These are phyloP conservation scores for Phytophthora macrochlamydospora DNA, from an alignment of 352 stramenopile genomes.

Conservation along the genomic window DNA sequence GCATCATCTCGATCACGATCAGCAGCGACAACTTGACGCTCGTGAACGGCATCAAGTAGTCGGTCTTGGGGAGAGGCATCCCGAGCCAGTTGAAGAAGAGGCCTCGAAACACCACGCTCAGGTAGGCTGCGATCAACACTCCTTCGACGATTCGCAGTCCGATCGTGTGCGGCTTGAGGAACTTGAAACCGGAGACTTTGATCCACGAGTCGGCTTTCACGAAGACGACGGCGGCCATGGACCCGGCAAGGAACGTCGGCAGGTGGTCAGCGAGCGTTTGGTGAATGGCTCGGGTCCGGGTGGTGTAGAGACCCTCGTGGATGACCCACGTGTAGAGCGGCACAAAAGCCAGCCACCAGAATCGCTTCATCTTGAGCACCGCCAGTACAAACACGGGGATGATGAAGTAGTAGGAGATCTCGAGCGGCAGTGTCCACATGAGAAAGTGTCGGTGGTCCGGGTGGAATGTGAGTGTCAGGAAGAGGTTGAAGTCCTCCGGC, in stretches of 20 bases:
- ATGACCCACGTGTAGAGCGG: conserved; percentile 15
- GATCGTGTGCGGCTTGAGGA: conserved; percentile 1
- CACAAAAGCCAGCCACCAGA: conserved; percentile 21
- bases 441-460: conserved; percentile 1
- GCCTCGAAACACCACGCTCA: conserved; percentile 17
- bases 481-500: conserved; percentile 1
- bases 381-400: background rate
- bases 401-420: conserved; percentile 2
- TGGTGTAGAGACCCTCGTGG: conserved; percentile 1
- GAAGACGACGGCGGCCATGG: conserved; percentile 11
- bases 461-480: background rate
- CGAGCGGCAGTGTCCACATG: background rate
- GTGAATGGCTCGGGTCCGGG: conserved; percentile 6
- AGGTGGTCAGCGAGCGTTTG: conserved; percentile 10
- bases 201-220: conserved; percentile 7
- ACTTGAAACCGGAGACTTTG: conserved; percentile 4
- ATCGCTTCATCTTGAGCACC: background rate
- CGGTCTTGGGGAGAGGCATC: background rate
- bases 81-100: background rate
- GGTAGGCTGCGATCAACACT: conserved; percentile 7
- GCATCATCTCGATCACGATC: conserved; percentile 34
- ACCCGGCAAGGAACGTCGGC: conserved; percentile 24
- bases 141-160: conserved; percentile 16
- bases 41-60: conserved; percentile 3
- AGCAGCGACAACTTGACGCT: conserved; percentile 6